Conservation (phyloP, 441 rosid species). For the Brassica balearica region DNA sequence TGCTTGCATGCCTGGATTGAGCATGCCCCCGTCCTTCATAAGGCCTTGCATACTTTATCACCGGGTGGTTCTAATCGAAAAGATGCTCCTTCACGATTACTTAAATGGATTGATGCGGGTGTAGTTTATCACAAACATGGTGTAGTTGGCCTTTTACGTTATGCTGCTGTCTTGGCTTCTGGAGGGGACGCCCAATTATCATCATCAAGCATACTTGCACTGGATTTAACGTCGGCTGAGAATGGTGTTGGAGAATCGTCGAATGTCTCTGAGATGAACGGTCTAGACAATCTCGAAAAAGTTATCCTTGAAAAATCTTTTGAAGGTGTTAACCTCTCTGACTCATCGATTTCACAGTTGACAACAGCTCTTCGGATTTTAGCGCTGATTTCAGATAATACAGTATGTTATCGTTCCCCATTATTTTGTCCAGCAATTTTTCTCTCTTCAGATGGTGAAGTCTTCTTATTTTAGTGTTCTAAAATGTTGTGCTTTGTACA, state of each 20-base stretch:
- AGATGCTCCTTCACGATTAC: constrained; percentile 90
- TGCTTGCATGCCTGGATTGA: constrained; percentile 90
- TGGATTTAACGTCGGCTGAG: constrained; percentile 83
- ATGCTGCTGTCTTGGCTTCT: constrained; percentile 88
- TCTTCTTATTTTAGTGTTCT: constrained; percentile 23
- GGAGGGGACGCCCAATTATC: constrained; percentile 95
- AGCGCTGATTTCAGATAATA: constrained; percentile 83
- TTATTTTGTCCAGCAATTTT: constrained; percentile 24
- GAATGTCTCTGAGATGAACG: constrained; percentile 72
- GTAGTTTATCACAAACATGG: constrained; percentile 95
- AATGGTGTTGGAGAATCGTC: constrained; percentile 72
- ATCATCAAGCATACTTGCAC: constrained; percentile 74
- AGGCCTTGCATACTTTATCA: constrained; percentile 89
- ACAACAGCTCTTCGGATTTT: constrained; percentile 91
- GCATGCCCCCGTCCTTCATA: constrained; percentile 86
- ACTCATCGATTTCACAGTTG: constrained; percentile 87
- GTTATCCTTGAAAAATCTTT: constrained; percentile 79
- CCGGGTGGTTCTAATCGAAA: constrained; percentile 96
- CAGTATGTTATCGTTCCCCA: constrained; percentile 58
- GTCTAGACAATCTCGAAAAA: constrained; percentile 90
- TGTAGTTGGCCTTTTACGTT: constrained; percentile 86
- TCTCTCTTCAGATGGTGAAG: constrained; percentile 21
- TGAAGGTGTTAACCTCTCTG: constrained; percentile 87
- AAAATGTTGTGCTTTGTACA: constrained; percentile 49
- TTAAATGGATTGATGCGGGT: constrained; percentile 98